These are phyloP conservation scores for Moelleriella libera DNA, from an alignment of 2,329 filamentous ascomycete species.

Conservation along the genomic window DNA sequence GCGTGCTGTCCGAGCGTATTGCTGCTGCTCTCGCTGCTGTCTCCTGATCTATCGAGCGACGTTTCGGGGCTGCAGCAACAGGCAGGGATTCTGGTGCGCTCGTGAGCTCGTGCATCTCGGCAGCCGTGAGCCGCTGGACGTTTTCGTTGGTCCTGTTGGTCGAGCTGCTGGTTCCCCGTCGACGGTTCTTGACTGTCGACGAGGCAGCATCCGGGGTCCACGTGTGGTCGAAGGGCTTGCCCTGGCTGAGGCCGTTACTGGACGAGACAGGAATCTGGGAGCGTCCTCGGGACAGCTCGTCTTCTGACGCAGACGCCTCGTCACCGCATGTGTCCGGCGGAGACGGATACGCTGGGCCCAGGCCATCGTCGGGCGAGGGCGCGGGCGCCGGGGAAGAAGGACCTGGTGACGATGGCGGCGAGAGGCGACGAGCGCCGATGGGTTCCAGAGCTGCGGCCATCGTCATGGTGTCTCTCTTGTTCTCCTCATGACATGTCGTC, in stretches of 20 bases:
- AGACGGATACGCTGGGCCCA: neutral
- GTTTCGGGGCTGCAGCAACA: slow-evolving; percentile 25
- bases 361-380: neutral
- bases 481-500: neutral
- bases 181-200: slow-evolving; percentile 3
- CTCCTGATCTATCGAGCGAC: slow-evolving; percentile 17
- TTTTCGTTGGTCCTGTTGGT: slow-evolving; percentile 22
- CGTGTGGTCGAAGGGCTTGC: neutral
- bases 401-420: slow-evolving; percentile 5
- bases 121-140: slow-evolving; percentile 40
- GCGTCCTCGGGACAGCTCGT: slow-evolving; percentile 8
- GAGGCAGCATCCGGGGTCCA: neutral
- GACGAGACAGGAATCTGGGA: slow-evolving; percentile 1
- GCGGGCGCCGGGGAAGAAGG: slow-evolving; percentile 1
- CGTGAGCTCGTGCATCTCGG: slow-evolving; percentile 43
- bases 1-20: slow-evolving; percentile 12
- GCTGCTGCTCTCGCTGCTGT: slow-evolving; percentile 9
- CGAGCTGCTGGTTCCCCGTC: slow-evolving; percentile 15
- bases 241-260: neutral
- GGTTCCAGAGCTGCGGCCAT: slow-evolving; percentile 12
- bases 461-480: neutral
- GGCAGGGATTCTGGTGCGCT: slow-evolving; percentile 44
- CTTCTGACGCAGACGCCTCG: slow-evolving; percentile 16
- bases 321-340: slow-evolving; percentile 8
- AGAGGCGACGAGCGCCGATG: slow-evolving; percentile 6